Base-by-base conservation (phyloP, 805 yeast species). In the Sugiyamaella valdiviana region DNA sequence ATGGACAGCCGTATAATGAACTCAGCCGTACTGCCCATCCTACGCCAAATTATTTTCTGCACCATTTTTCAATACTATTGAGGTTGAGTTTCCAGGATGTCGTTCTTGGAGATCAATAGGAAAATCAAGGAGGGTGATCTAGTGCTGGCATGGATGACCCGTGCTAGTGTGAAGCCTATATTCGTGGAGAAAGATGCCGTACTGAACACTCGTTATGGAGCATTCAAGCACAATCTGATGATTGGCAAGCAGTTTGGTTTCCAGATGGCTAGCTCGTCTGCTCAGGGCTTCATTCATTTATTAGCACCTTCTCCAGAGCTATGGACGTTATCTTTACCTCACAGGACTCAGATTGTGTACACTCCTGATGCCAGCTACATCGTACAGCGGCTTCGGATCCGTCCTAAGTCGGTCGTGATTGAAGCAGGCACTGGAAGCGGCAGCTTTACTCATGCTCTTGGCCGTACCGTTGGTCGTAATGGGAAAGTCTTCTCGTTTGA, bases 401-500 rank as follows among this genome's bases (percentile, higher is more conserved):
- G 78, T 16, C 79, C 86, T 12, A 90, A 91, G 1, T 76, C 88
- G 0, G 69, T 79, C 50, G 95, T 93, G 10, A 83, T 93, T 42
- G 99, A 93, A 68, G 96, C 98, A 0, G 99, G 99, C 35, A 93
- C 99, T 0, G 99, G 99, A 0, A 85, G 96, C 5, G 99, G 95
- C 0, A 88, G 96, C 1, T 87, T 93, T 61, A 85, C 96, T 2
- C 99, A 93, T 67, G 83, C 96, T 0, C 79, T 93, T 64, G 84
- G 95, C 1, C 77, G 99, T 59, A 79, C 93, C 0, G 82, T 85
- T 2, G 79, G 78, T 1, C 52, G 53, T 1, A 60, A 58, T 1
- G 95, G 96, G 0, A 72, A 71, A 26, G 70, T 93, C 1, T 91
- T 77, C 70, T 83, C 96, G 6, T 93, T 77, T 65, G 99, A 93